Conservation (phyloP, 495 filamentous ascomycete species). For the Aspergillus biplanus region DNA sequence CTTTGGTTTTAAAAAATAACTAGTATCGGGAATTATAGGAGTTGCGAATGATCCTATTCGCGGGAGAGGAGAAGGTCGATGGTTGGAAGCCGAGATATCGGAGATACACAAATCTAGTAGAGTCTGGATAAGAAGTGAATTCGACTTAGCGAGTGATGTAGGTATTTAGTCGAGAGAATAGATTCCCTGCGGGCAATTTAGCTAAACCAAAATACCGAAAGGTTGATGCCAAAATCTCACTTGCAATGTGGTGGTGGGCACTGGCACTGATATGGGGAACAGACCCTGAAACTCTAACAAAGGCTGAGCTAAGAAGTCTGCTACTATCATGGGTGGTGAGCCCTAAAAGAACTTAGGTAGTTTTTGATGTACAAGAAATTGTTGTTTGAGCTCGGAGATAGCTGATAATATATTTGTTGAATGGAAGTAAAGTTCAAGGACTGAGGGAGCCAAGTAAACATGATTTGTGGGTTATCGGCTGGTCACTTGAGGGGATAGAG, state of each 20-base stretch:
- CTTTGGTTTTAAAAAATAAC: too few species aligned
- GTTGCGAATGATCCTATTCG: not conserved
- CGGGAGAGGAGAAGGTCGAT: not conserved
- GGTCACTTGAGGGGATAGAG: not conserved
- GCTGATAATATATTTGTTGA: constrained; percentile 1
- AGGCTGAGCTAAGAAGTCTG: too few species aligned
- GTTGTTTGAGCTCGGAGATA: not conserved
- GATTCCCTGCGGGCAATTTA: not conserved
- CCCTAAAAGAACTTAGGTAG: not conserved
- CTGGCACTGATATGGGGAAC: too few species aligned
- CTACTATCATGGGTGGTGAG: too few species aligned
- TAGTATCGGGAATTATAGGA: not conserved
- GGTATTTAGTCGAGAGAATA: not conserved
- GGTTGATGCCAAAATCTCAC: not conserved
- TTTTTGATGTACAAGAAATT: not conserved
- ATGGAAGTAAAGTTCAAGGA: not conserved
- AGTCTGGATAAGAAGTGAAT: not conserved
- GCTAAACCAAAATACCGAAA: not conserved
- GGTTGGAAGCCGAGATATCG: not conserved
- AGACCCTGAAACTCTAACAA: too few species aligned
- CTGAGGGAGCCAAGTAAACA: constrained; percentile 8
- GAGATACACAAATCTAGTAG: not conserved
- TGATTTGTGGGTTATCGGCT: not conserved
- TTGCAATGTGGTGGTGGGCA: not conserved
- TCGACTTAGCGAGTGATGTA: not conserved